Evolutionary conservation across 108 stramenopile species (phyloP).

Genomic region (Skeletonema menzelii): DNA sequence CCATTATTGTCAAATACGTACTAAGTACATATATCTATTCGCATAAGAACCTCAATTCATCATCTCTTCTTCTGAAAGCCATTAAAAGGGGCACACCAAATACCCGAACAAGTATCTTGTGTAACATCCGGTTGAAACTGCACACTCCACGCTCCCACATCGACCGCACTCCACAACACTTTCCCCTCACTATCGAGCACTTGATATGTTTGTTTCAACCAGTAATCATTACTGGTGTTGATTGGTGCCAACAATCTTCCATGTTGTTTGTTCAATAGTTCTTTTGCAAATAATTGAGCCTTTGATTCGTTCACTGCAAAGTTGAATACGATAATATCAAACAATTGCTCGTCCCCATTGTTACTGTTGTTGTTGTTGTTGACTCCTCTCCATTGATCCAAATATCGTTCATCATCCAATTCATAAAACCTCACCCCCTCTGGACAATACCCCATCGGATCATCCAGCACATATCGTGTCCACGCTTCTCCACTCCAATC

Average conservation of each 20-base stretch:
- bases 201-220: conserved; percentile 81
- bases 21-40: no score
- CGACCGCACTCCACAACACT: conserved; percentile 56
- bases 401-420: conserved; percentile 80
- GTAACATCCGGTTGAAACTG: conserved; percentile 92
- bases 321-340: conserved; percentile 79
- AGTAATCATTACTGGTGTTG: conserved; percentile 79
- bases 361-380: neutral
- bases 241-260: conserved; percentile 77
- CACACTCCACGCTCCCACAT: conserved; percentile 90
- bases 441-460: conserved; percentile 57
- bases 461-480: conserved; percentile 64
- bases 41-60: neutral
- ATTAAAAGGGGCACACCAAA: conserved; percentile 88
- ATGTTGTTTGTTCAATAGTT: conserved; percentile 53
- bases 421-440: conserved; percentile 64
- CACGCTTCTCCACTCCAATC: conserved; percentile 86
- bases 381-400: conserved; percentile 24
- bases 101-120: conserved; percentile 80
- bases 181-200: conserved; percentile 56
- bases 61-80: conserved; percentile 68
- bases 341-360: conserved; percentile 28
- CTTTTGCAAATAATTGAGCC: conserved; percentile 57
- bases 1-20: no score
- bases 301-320: conserved; percentile 84